Evolutionary conservation across 768 basidiomycete species (phyloP), one percentile per base, ranked within the genome.

Genomic region (Clathrus columnatus): DNA sequence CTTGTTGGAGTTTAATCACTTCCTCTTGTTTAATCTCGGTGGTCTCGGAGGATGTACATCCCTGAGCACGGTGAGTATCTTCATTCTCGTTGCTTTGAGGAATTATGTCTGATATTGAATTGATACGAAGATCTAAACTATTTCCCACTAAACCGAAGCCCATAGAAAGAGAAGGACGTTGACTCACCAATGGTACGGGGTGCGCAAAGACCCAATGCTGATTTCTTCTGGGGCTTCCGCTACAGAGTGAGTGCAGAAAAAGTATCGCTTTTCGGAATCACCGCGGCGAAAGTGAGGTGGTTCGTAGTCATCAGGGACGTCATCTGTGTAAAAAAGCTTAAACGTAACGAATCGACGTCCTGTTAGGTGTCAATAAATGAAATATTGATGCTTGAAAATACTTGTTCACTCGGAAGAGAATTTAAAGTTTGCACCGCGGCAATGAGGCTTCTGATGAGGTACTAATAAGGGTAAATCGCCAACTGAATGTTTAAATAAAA

Each of bases 291-390:
- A 92, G 65, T 84, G 72, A 0, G 86, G 87, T 5, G 91, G 91
- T 64, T 94, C 87, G 62, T 94, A 94, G 50, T 91, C 83, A 7
- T 75, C 71, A 0, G 91, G 91, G 11, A 89, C 84, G 20, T 80
- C 74, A 47, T 88, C 83, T 14, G 84, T 85, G 66, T 91, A 93
- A 65, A 85, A 90, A 10, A 90, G 69, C 65, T 94, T 93, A 73
- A 93, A 89, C 20, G 85, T 88, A n/a, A 90, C 87, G 63, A 77
- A 93, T 29, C 91, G 84, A 47, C 83, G 83, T 62, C 82, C 89
- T 88, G 63, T 17, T 18, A 55, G 36, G 29, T 42, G 49, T 21
- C 58, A 17, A 26, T 50, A 52, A 51, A 46, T 4, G 51, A 29
- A 59, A 20, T 2, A 52, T 20, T 51, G 27, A 36, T 8, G 20